Evolutionary conservation across 495 filamentous ascomycete genomes (phyloP), one percentile per base, ranked within the genome.

Genomic region (Immersiella caudata): DNA sequence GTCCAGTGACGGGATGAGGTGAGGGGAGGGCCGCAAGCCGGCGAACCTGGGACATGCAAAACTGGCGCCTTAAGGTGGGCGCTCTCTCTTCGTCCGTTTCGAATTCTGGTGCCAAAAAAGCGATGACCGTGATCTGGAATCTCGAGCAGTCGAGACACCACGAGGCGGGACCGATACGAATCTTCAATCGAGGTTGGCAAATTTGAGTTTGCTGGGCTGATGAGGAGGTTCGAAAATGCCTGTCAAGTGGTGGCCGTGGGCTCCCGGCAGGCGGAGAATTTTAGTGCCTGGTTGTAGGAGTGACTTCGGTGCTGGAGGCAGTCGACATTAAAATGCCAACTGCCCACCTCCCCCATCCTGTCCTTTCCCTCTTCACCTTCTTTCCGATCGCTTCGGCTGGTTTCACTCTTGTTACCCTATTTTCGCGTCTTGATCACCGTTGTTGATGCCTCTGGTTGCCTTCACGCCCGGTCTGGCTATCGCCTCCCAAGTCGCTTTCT

Each of bases 271-370:
- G 66, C 73, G 70, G 75, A 74, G 72, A 75, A 74, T 70, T 75
- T 77, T 76, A 77, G 73, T 76, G 73, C 70, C 71, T 72, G 65
- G 71, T 65, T 75, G 75, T 74, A 67, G 73, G 73, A 77, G 75
- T 74, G 74, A 76, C 74, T 75, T 74, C 64, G 68, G 61, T 74
- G 72, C 73, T 76, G 73, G 68, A 73, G 71, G 67, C 68, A 75
- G 68, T 73, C 70, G 70, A 75, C 74, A 73, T 77, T 72, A 78
- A 77, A 79, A 76, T 72, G 74, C 76, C 79, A 74, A 77, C 79
- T 77, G 67, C 75, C 80, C 80, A 73, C 79, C 74, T 76, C 69
- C 75, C 67, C 71, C 60, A 63, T 68, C 67, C 72, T 72, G 69
- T 70, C 72, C 72, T 65, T 75, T 29, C 68, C 67, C 75, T 77